phyloP scores from a whole-genome alignment of 306 rosid species.

The Sindora glabra region DNA sequence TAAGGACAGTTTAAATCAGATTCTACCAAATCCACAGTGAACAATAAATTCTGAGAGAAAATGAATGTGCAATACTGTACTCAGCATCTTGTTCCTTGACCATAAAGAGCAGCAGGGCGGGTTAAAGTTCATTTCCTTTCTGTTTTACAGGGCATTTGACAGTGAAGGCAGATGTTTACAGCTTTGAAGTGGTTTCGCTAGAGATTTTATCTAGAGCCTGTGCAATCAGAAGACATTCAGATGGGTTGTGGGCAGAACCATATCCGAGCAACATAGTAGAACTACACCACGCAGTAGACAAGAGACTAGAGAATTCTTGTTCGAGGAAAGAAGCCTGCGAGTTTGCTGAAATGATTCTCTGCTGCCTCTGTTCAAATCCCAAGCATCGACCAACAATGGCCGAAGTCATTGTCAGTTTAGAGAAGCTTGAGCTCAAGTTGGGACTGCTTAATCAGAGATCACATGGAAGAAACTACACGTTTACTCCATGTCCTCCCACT shows the following conservation, averaged over 20 bases:
- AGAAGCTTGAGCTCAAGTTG: conserved; percentile 4
- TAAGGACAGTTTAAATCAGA: too few species aligned
- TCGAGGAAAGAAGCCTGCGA: conserved; percentile 19
- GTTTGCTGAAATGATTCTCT: conserved; percentile 23
- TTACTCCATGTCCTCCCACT: conserved; percentile 8
- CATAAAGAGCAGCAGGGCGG: too few species aligned
- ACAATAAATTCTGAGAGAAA: too few species aligned
- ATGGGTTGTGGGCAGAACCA: conserved; percentile 29
- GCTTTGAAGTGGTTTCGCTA: conserved; percentile 45
- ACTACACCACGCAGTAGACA: conserved; percentile 17
- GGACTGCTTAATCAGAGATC: not conserved
- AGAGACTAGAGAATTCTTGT: conserved; percentile 16
- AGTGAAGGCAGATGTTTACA: conserved; percentile 33
- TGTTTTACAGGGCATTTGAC: too few species aligned
- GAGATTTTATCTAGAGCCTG: conserved; percentile 28
- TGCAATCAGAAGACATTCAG: conserved; percentile 24
- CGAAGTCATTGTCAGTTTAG: conserved; percentile 24
- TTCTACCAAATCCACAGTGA: too few species aligned
- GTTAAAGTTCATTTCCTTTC: not conserved
- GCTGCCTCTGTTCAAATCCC: conserved; percentile 22
- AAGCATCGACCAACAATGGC: conserved; percentile 27
- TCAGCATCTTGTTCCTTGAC: too few species aligned
- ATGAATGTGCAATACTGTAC: too few species aligned
- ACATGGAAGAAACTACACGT: not conserved
- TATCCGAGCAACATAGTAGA: conserved; percentile 3